Conservation (phyloP, 1,284 basidiomycete genomes). For the Gymnopus androsaceus region DNA sequence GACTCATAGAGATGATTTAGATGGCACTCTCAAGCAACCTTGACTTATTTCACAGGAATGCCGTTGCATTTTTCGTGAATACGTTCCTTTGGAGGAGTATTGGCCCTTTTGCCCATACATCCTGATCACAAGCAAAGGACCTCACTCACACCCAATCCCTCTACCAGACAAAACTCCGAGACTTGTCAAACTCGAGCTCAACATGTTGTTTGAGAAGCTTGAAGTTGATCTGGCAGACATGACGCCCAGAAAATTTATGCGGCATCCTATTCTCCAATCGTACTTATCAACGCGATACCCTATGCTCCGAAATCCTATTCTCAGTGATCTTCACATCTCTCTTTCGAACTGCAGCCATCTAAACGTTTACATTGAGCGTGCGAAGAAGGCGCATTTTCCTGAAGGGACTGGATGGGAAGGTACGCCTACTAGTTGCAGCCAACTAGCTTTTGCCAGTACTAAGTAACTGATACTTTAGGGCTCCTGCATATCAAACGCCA, state of each 20-base stretch:
- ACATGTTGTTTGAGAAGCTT: constrained; percentile 11
- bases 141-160: constrained; percentile 22
- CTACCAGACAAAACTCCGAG: constrained; percentile 22
- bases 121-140: constrained; percentile 16
- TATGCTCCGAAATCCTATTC: constrained; percentile 13
- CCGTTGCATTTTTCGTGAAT: constrained; percentile 15
- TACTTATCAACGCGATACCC: constrained; percentile 18
- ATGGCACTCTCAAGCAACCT: constrained; percentile 5
- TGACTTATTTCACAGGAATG: constrained; percentile 16
- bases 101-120: constrained; percentile 18
- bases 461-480: background rate
- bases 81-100: constrained; percentile 20
- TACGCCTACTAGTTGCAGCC: no score
- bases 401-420: constrained; percentile 21
- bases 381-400: constrained; percentile 12
- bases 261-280: constrained; percentile 19
- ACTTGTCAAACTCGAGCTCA: constrained; percentile 9
- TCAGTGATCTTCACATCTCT: constrained; percentile 25
- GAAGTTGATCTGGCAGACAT: constrained; percentile 24
- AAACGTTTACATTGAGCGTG: constrained; percentile 20
- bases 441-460: no score
- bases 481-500: background rate
- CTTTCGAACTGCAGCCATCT: constrained; percentile 24
- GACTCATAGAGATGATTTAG: constrained; percentile 13
- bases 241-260: constrained; percentile 24